Conservation (phyloP, 2,329 filamentous ascomycete genomes). For the Sporothrix mexicana region DNA sequence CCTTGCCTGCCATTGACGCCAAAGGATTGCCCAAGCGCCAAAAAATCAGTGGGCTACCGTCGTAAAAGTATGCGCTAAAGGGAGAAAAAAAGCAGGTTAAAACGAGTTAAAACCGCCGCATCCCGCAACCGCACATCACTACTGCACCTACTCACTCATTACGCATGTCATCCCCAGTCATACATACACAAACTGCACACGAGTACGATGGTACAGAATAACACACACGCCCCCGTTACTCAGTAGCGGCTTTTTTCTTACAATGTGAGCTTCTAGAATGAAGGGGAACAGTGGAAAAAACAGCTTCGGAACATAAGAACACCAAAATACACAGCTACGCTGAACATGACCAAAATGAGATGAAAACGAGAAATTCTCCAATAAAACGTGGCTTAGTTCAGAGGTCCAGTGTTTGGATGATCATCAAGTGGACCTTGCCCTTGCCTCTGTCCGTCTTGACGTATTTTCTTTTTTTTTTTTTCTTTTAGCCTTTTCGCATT, state of each 20-base stretch:
- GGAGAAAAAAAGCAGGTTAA: not conserved
- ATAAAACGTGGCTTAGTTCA: not conserved
- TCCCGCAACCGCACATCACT: not conserved
- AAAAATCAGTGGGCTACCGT: not conserved
- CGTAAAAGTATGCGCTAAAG: not conserved
- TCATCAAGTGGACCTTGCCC: not conserved
- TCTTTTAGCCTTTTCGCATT: not conserved
- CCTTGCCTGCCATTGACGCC: not conserved
- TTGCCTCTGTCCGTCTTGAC: not conserved
- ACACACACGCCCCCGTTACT: not conserved
- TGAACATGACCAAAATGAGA: slow-evolving; percentile 4
- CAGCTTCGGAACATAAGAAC: too few species aligned
- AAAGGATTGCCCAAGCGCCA: not conserved
- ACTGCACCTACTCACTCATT: not conserved
- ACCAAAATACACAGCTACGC: not conserved
- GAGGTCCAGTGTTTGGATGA: not conserved
- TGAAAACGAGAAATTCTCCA: not conserved
- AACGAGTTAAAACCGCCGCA: slow-evolving; percentile 6
- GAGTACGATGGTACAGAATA: not conserved
- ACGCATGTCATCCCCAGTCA: not conserved
- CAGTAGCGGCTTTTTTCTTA: slow-evolving; percentile 2
- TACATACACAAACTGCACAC: not conserved
- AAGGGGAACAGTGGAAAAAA: not conserved
- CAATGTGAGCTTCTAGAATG: slow-evolving; percentile 5
- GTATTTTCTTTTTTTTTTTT: too few species aligned